A percentile compares a stretch with the other conserved stretches of the same genome.
Evolutionary conservation across 306 rosid species (phyloP).

Genomic region (Hippophae gyantsensis): DNA sequence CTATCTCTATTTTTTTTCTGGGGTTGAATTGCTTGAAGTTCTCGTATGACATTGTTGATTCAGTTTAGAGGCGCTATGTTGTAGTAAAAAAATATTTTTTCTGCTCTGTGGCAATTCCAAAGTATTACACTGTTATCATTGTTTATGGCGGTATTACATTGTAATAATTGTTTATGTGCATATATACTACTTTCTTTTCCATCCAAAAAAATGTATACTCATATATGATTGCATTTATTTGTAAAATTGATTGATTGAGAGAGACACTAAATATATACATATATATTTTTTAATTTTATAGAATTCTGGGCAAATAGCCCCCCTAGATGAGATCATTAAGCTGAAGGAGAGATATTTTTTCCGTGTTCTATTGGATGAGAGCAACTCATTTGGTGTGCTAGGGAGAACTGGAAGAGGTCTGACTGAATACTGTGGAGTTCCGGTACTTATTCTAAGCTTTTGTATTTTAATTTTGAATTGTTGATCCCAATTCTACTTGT

Average conservation of each 20-base stretch:
- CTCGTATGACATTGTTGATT: too few species aligned
- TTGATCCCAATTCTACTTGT: conserved; percentile 12
- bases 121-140: too few species aligned
- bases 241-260: not conserved
- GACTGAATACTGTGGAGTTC: conserved; percentile 61
- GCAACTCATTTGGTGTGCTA: conserved; percentile 96
- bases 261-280: not conserved
- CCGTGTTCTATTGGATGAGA: conserved; percentile 90
- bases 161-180: too few species aligned
- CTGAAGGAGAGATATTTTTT: conserved; percentile 81
- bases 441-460: conserved; percentile 36
- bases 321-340: conserved; percentile 73
- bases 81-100: too few species aligned
- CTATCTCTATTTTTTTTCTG: too few species aligned
- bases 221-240: not conserved
- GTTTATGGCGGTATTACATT: too few species aligned
- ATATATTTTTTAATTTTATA: conserved; percentile 20
- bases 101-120: too few species aligned
- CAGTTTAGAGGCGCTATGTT: too few species aligned
- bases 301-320: conserved; percentile 98
- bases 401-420: conserved; percentile 93
- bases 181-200: not conserved
- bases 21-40: too few species aligned
- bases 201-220: not conserved
- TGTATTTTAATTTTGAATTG: not conserved